Percentiles rank a stretch among this genome's conserved stretches.
These are phyloP conservation scores for Atkinsonella texensis DNA, from an alignment of 2,329 filamentous ascomycete genomes.

Conservation along the genomic window DNA sequence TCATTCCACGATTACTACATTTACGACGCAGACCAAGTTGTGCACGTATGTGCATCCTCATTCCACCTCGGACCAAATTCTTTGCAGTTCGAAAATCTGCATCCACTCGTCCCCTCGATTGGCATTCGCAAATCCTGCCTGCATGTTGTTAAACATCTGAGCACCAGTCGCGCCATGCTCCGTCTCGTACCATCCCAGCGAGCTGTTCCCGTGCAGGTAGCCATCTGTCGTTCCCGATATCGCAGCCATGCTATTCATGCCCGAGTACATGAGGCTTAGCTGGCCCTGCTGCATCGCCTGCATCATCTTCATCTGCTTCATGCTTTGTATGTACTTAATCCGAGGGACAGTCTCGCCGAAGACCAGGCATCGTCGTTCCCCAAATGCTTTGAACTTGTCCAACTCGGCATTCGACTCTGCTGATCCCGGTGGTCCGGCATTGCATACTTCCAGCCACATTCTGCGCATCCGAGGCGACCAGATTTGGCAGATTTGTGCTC, in stretches of 20 bases:
- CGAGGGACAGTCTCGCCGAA: slow-evolving; percentile 18
- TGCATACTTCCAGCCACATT: slow-evolving; percentile 19
- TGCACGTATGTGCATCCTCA: slow-evolving; percentile 3
- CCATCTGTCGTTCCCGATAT: slow-evolving; percentile 18
- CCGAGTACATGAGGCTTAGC: slow-evolving; percentile 21
- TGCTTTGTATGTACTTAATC: slow-evolving; percentile 15
- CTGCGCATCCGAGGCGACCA: slow-evolving; percentile 28
- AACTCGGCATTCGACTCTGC: slow-evolving; percentile 14
- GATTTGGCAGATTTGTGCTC: slow-evolving; percentile 21
- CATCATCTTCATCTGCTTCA: slow-evolving; percentile 19
- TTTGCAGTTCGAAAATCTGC: slow-evolving; percentile 14
- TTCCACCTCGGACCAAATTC: slow-evolving; percentile 21
- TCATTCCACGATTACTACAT: too few species aligned
- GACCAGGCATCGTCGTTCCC: slow-evolving; percentile 15
- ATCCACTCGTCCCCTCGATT: slow-evolving; percentile 16
- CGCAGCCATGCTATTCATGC: slow-evolving; percentile 17
- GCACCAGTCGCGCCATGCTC: slow-evolving; percentile 21
- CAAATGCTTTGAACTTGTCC: slow-evolving; percentile 17
- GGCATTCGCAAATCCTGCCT: slow-evolving; percentile 17
- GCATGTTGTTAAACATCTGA: slow-evolving; percentile 21
- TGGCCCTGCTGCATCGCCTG: slow-evolving; percentile 22
- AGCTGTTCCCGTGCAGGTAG: slow-evolving; percentile 21
- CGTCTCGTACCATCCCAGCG: slow-evolving; percentile 24
- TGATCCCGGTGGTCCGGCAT: slow-evolving; percentile 14
- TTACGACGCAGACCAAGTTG: too few species aligned